These are phyloP conservation scores for Calonectria ilicicola DNA, from an alignment of 2,329 filamentous ascomycete genomes.

Conservation along the genomic window DNA sequence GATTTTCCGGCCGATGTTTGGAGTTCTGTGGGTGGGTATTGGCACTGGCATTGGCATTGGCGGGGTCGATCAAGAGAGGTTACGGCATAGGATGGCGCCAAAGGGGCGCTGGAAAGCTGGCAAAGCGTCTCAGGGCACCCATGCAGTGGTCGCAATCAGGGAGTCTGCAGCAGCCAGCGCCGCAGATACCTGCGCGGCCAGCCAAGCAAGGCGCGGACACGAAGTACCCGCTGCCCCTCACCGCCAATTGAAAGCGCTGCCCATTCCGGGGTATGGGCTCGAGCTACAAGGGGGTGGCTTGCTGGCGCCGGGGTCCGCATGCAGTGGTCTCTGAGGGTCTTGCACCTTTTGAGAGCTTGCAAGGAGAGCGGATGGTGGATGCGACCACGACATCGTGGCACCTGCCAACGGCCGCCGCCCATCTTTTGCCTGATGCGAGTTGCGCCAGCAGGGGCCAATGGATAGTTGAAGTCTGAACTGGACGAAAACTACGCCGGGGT, in stretches of 20 bases:
- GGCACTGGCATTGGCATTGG: conserved; percentile 36
- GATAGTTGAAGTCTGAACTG: conserved; percentile 7
- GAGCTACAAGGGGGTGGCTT: conserved; percentile 39
- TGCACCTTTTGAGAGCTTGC: not conserved
- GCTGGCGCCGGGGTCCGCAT: conserved; percentile 3
- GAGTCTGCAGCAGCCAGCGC: conserved; percentile 9
- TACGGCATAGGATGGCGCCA: conserved; percentile 21
- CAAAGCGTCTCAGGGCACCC: conserved; percentile 17
- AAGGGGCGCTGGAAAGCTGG: conserved; percentile 15
- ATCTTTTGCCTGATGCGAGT: conserved; percentile 1
- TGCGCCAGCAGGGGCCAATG: not conserved
- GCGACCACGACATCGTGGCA: conserved; percentile 21
- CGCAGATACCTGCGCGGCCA: conserved; percentile 18
- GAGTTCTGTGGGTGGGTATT: conserved; percentile 42
- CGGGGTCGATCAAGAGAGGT: conserved; percentile 40
- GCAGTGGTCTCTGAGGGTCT: not conserved
- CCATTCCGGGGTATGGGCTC: conserved; percentile 30
- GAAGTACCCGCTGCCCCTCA: conserved; percentile 39
- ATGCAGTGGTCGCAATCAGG: conserved; percentile 9
- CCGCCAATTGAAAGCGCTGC: conserved; percentile 44
- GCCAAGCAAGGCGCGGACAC: conserved; percentile 13
- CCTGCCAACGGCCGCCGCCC: conserved; percentile 18
- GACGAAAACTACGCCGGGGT: not conserved
- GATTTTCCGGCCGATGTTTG: conserved; percentile 48
- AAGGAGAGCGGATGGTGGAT: not conserved